phyloP scores from a whole-genome alignment of 192 early-diverging fungal species.

The Coemansia sp. region DNA sequence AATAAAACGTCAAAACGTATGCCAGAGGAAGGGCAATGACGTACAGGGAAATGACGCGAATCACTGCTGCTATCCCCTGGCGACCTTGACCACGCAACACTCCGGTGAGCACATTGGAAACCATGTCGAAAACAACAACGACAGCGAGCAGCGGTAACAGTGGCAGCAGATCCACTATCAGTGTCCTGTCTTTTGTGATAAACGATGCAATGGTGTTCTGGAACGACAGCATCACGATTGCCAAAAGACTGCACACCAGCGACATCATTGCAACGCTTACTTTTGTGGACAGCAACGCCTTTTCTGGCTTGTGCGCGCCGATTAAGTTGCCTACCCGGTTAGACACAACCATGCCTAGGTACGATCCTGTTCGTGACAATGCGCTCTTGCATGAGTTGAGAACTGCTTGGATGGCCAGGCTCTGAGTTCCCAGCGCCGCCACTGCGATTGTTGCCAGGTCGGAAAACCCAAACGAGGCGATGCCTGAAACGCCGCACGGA shows the following conservation, averaged over 20 bases:
- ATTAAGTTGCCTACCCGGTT: conserved; percentile 80
- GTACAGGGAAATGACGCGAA: conserved; percentile 55
- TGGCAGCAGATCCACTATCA: conserved; percentile 22
- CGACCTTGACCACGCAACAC: conserved; percentile 58
- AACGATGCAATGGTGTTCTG: conserved; percentile 57
- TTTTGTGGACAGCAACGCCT: conserved; percentile 37
- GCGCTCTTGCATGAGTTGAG: conserved; percentile 72
- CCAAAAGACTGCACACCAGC: conserved; percentile 22
- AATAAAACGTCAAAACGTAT: conserved; percentile 53
- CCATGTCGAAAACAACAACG: conserved; percentile 53
- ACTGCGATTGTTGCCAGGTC: conserved; percentile 75
- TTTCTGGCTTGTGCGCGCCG: conserved; percentile 56
- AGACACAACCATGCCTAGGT: conserved; percentile 73
- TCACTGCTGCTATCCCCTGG: conserved; percentile 55
- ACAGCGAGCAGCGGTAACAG: conserved; percentile 38
- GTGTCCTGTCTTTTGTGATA: conserved; percentile 41
- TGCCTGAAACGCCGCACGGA: conserved; percentile 44
- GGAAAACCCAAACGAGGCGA: conserved; percentile 57
- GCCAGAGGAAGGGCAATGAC: conserved; percentile 56
- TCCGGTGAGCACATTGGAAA: conserved; percentile 63
- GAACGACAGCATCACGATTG: conserved; percentile 57
- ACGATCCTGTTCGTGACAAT: conserved; percentile 70
- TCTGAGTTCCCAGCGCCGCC: conserved; percentile 70
- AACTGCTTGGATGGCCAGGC: conserved; percentile 82
- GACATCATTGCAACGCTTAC: conserved; percentile 56